phyloP scores from a whole-genome alignment of 805 yeast species.

The Candida succiphila region DNA sequence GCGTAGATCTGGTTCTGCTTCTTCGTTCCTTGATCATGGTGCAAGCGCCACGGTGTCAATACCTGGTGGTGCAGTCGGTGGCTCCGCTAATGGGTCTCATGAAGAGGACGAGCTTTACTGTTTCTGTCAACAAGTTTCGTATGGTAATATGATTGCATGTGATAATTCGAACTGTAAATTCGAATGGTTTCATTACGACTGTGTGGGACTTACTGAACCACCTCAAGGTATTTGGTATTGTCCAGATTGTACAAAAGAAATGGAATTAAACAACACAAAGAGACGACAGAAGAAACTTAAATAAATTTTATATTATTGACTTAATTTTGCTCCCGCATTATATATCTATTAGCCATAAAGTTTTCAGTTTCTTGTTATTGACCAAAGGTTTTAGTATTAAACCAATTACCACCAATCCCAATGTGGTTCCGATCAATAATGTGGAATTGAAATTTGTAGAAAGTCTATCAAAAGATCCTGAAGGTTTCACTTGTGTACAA shows the following conservation, averaged over 20 bases:
- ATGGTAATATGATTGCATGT: constrained; percentile 58
- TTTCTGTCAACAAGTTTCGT: constrained; percentile 87
- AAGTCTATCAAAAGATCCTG: constrained; percentile 73
- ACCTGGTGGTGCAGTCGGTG: constrained; percentile 3
- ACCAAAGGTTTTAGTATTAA: constrained; percentile 50
- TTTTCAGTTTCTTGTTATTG: constrained; percentile 38
- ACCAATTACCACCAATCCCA: constrained; percentile 35
- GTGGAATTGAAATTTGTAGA: constrained; percentile 56
- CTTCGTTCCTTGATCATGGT: constrained; percentile 13
- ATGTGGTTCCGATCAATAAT: constrained; percentile 53
- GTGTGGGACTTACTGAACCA: constrained; percentile 90
- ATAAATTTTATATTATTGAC: constrained; percentile 1
- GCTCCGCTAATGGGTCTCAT: constrained; percentile 21
- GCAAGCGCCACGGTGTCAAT: constrained; percentile 18
- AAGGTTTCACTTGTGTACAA: constrained; percentile 71
- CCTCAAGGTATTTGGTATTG: constrained; percentile 97
- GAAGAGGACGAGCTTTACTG: constrained; percentile 73
- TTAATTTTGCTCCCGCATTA: not conserved
- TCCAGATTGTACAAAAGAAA: constrained; percentile 59
- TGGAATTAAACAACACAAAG: constrained; percentile 14
- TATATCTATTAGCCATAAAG: constrained; percentile 31
- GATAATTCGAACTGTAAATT: constrained; percentile 50
- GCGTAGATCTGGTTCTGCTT: not conserved
- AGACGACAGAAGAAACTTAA: constrained; percentile 16
- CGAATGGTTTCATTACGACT: constrained; percentile 57